Base-by-base conservation (phyloP, 2,329 filamentous ascomycete species). In the Pyrenophora teres region DNA sequence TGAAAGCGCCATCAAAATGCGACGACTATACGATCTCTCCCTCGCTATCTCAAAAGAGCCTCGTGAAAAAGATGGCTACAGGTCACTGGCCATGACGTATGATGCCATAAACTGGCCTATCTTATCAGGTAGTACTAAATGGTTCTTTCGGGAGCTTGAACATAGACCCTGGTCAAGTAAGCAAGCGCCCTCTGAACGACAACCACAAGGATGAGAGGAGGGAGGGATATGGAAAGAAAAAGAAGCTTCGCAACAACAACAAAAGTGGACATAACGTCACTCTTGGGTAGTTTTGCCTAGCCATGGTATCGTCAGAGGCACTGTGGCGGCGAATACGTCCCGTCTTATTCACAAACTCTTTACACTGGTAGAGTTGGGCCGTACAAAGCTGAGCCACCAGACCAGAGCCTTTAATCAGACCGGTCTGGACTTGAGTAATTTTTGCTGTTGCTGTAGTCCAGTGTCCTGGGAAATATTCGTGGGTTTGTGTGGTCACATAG, bases 261-360 rank as follows among this genome's bases (percentile, higher is more conserved):
- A 44, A 48, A 58, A n/a, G 41, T 53, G 19, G 64, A 65, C 30
- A 52, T 68, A 31, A 57, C 53, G 5, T 61, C 61, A 2, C 39
- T 69, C n/a, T 39, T 69, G 15, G 63, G 50, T 40, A 50, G 40
- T 9, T 67, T 67, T 43, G 52, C 19, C 16, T 59, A 35, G 60
- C 7, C 12, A 42, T 6, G 32, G 12, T 12, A 35, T 27, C 16
- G 13, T 16, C 16, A 23, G 15, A 38, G 6, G 23, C 7, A 21
- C 8, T 6, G 23, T 25, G 6, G 23, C 4, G 23, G 23, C 23
- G 6, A 25, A 9, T 25, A 25, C 23, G 23, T 25, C 8, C 6
- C 8, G 23, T 25, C 23, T 21, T 21, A 21, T 21, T 5, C 3
- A 5, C 19, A 21, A 21, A 21, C 3, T 3, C 5, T 2, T 3